Percentiles rank a stretch among this genome's conserved stretches.
Evolutionary conservation across 192 early-diverging fungal genomes (phyloP).

Genomic region (Backusella tarrabulga): DNA sequence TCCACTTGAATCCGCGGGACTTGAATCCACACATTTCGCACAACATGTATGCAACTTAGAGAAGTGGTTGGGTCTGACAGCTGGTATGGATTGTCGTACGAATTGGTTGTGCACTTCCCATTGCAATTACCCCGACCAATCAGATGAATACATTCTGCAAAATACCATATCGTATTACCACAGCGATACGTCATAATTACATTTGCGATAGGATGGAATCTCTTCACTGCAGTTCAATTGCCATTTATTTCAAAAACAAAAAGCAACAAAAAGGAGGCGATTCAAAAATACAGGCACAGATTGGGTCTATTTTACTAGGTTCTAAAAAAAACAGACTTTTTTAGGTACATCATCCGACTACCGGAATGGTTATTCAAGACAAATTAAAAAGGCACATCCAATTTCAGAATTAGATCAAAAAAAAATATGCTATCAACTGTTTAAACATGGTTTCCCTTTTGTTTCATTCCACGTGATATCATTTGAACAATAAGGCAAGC

Average conservation of each 20-base stretch:
- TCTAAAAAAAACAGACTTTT: background rate
- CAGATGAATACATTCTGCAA: background rate
- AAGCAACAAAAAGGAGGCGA: background rate
- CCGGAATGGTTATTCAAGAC: background rate
- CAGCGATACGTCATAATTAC: slow-evolving; percentile 2
- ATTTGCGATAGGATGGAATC: background rate
- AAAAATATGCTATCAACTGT: background rate
- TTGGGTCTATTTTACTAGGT: background rate
- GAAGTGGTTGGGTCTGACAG: background rate
- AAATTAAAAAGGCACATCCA: background rate
- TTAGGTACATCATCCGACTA: background rate
- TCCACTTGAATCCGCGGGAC: too few relatives aligned
- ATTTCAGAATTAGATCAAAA: background rate
- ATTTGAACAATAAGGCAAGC: background rate
- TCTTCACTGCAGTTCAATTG: background rate
- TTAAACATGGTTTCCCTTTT: background rate
- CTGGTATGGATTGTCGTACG: background rate
- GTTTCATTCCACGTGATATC: background rate
- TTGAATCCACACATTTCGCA: too few relatives aligned
- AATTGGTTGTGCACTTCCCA: background rate
- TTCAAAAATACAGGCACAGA: background rate
- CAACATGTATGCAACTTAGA: background rate
- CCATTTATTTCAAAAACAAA: background rate
- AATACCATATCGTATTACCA: background rate
- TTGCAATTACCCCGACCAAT: background rate